A percentile compares a stretch with the other conserved stretches of the same genome.
These are phyloP conservation scores for Magnusiomyces fungicola DNA, from an alignment of 1,139 yeast species.

Conservation along the genomic window DNA sequence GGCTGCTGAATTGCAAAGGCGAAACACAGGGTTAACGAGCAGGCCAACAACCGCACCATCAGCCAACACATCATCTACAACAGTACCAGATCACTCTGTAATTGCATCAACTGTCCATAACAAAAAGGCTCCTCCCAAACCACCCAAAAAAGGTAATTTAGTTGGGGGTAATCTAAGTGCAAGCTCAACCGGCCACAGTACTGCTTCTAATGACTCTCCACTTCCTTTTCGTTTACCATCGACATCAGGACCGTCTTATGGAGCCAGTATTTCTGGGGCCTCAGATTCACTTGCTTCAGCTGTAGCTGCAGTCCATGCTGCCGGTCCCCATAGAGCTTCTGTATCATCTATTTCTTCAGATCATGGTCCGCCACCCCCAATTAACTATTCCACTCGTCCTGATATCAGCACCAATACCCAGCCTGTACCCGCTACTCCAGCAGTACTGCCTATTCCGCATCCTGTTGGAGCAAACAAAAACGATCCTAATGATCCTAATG, in stretches of 20 bases:
- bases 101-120: slow-evolving; percentile 17
- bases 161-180: not conserved
- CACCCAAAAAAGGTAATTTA: slow-evolving; percentile 19
- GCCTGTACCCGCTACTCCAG: slow-evolving; percentile 3
- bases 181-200: not conserved
- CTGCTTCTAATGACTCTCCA: slow-evolving; percentile 16
- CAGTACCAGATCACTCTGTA: slow-evolving; percentile 10
- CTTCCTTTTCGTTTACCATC: slow-evolving; percentile 10
- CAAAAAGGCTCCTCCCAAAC: slow-evolving; percentile 29
- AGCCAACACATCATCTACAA: slow-evolving; percentile 20
- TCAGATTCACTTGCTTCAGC: not conserved
- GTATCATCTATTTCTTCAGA: not conserved
- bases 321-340: not conserved
- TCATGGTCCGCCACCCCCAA: not conserved
- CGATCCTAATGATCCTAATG: slow-evolving; percentile 12
- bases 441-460: slow-evolving; percentile 4
- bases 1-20: not conserved
- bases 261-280: not conserved
- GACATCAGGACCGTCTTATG: slow-evolving; percentile 5
- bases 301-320: not conserved
- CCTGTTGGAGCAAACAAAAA: slow-evolving; percentile 2
- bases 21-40: not conserved
- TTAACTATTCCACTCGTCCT: not conserved
- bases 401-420: not conserved
- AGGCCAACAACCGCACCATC: not conserved